These are phyloP conservation scores for Colletotrichum noveboracense DNA, from an alignment of 2,329 filamentous ascomycete species.

Conservation along the genomic window DNA sequence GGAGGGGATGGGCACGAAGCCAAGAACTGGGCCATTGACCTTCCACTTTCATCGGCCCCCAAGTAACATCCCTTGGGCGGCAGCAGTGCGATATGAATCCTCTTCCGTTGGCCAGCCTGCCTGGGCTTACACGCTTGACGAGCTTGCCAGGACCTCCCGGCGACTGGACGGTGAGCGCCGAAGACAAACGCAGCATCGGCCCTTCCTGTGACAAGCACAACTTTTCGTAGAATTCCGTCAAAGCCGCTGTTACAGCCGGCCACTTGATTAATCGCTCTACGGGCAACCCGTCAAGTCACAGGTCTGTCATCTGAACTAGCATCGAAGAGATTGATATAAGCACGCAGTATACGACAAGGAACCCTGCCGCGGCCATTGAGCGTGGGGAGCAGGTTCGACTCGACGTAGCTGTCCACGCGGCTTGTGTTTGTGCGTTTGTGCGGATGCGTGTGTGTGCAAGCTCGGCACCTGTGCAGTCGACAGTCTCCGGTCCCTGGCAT, in stretches of 20 bases:
- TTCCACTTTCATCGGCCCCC: constrained; percentile 21
- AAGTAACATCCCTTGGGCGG: constrained; percentile 16
- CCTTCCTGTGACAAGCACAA: not conserved
- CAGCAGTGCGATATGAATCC: not conserved
- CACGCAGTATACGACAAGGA: not conserved
- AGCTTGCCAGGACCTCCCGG: not conserved
- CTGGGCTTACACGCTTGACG: not conserved
- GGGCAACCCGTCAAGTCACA: not conserved
- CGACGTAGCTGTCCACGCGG: not conserved
- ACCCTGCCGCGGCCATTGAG: not conserved
- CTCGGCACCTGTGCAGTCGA: not conserved
- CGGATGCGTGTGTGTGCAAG: not conserved
- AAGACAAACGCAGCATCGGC: not conserved
- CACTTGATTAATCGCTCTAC: not conserved
- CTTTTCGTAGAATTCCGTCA: not conserved
- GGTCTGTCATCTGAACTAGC: not conserved
- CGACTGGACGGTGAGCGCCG: not conserved
- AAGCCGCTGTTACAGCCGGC: not conserved
- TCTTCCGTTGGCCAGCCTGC: not conserved
- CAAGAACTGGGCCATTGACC: constrained; percentile 10
- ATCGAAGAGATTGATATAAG: not conserved
- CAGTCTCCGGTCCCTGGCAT: not conserved
- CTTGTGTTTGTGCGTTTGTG: not conserved
- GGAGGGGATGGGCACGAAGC: not conserved
- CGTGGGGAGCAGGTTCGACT: not conserved